These are phyloP conservation scores for Moesziomyces antarcticus DNA, from an alignment of 1,284 basidiomycete species.

Conservation along the genomic window DNA sequence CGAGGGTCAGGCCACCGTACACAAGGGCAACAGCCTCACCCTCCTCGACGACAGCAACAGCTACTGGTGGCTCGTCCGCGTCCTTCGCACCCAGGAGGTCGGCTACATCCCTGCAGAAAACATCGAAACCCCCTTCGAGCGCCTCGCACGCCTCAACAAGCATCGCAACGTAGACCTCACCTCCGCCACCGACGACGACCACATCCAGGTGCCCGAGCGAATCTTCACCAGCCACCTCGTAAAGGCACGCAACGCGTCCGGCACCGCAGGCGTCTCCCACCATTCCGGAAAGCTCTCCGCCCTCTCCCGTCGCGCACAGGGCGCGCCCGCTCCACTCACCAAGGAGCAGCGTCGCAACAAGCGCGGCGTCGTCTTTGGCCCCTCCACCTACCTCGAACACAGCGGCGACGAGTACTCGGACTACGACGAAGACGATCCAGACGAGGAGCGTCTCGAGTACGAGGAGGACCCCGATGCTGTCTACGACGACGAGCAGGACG, in stretches of 20 bases:
- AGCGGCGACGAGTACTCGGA: slow-evolving; percentile 62
- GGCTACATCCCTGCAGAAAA: slow-evolving; percentile 99
- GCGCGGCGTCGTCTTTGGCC: slow-evolving; percentile 62
- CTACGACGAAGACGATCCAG: slow-evolving; percentile 54
- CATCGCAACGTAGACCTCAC: slow-evolving; percentile 88
- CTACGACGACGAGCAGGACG: slow-evolving; percentile 41
- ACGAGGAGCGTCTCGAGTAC: slow-evolving; percentile 55
- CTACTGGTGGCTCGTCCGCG: slow-evolving; percentile 68
- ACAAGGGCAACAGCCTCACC: slow-evolving; percentile 67
- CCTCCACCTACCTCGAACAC: slow-evolving; percentile 64
- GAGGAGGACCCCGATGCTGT: slow-evolving; percentile 50
- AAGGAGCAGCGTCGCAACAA: slow-evolving; percentile 53
- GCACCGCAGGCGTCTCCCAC: slow-evolving; percentile 45
- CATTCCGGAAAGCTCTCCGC: slow-evolving; percentile 67
- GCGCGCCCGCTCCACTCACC: slow-evolving; percentile 42
- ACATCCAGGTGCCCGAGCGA: slow-evolving; percentile 59
- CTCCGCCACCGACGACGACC: slow-evolving; percentile 65
- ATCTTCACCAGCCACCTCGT: slow-evolving; percentile 59
- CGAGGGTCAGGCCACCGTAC: slow-evolving; percentile 67
- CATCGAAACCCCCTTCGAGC: slow-evolving; percentile 97
- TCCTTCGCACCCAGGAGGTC: slow-evolving; percentile 79
- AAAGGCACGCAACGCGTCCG: slow-evolving; percentile 55
- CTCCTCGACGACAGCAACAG: slow-evolving; percentile 67
- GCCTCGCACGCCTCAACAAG: slow-evolving; percentile 94
- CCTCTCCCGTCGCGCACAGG: slow-evolving; percentile 57